These are phyloP conservation scores for Lasiosphaeria hispida DNA, from an alignment of 495 filamentous ascomycete genomes.

Conservation along the genomic window DNA sequence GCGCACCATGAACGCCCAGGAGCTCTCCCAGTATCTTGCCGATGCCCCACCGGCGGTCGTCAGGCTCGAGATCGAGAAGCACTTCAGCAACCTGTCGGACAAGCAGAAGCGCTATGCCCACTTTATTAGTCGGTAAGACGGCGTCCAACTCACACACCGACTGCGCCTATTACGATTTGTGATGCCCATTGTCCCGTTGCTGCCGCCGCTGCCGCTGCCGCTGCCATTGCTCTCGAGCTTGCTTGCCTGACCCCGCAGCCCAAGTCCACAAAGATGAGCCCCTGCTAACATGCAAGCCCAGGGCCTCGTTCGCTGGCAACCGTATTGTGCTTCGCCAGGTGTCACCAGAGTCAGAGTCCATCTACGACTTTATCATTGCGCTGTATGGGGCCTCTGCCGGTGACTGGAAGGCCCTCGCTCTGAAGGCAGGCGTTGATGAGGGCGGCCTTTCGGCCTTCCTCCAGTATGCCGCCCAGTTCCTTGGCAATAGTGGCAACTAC, in stretches of 20 bases:
- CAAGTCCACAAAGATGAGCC: background rate
- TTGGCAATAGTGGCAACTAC: conserved; percentile 93
- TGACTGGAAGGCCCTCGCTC: conserved; percentile 71
- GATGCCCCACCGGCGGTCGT: conserved; percentile 88
- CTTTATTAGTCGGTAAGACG: conserved; percentile 73
- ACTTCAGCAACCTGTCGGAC: conserved; percentile 79
- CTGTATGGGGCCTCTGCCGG: conserved; percentile 72
- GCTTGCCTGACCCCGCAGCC: background rate
- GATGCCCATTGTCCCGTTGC: no score
- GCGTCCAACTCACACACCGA: background rate
- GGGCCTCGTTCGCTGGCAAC: conserved; percentile 80
- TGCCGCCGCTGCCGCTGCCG: background rate
- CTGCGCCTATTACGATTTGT: background rate
- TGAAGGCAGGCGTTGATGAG: conserved; percentile 66
- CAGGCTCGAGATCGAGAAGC: conserved; percentile 78
- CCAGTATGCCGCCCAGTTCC: conserved; percentile 82
- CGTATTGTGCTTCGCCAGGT: conserved; percentile 84
- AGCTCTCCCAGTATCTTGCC: conserved; percentile 72
- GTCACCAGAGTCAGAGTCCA: conserved; percentile 84
- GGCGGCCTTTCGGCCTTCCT: conserved; percentile 73
- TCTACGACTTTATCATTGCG: conserved; percentile 86
- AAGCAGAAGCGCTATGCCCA: conserved; percentile 87
- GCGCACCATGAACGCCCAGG: conserved; percentile 47
- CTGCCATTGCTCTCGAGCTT: background rate
- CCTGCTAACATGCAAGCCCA: conserved; percentile 33